Percentiles rank a stretch among this genome's conserved stretches.
phyloP scores from a whole-genome alignment of 305 asterid species.

The Solanum hybrid region DNA sequence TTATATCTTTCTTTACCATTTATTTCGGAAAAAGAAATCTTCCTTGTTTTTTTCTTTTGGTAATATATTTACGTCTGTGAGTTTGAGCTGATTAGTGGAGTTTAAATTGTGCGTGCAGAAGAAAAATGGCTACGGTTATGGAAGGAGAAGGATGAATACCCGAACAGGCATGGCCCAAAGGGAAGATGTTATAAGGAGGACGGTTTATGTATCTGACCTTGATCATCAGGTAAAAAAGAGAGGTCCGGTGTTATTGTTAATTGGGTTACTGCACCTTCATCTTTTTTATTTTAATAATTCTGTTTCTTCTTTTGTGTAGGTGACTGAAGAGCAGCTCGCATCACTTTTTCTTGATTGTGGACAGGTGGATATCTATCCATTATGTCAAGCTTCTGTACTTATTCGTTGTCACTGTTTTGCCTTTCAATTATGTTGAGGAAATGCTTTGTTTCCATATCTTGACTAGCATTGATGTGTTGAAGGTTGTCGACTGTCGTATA shows the following conservation, averaged over 20 bases:
- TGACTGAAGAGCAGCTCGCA: constrained; percentile 95
- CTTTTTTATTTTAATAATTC: neutral
- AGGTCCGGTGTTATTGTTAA: neutral
- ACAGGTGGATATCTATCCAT: constrained; percentile 35
- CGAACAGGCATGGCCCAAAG: too few relatives aligned
- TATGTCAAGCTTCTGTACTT: neutral
- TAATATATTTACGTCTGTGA: constrained; percentile 4
- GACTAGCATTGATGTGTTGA: constrained; percentile 12
- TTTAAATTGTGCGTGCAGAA: constrained; percentile 18
- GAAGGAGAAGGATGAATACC: constrained; percentile 27
- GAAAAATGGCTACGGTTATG: constrained; percentile 34
- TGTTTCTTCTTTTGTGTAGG: constrained; percentile 33
- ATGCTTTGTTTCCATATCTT: neutral
- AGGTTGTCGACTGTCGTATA: constrained; percentile 92
- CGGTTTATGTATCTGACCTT: constrained; percentile 87
- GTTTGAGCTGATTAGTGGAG: neutral
- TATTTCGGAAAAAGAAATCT: neutral
- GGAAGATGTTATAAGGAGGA: constrained; percentile 9
- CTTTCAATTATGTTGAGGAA: neutral
- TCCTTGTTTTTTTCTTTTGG: neutral
- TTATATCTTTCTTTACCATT: neutral
- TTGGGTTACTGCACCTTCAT: neutral
- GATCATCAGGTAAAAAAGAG: constrained; percentile 68
- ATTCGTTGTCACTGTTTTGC: neutral
- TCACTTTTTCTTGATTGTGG: constrained; percentile 71